These are phyloP conservation scores for Dioszegia crocea DNA, from an alignment of 768 basidiomycete genomes.

Conservation along the genomic window DNA sequence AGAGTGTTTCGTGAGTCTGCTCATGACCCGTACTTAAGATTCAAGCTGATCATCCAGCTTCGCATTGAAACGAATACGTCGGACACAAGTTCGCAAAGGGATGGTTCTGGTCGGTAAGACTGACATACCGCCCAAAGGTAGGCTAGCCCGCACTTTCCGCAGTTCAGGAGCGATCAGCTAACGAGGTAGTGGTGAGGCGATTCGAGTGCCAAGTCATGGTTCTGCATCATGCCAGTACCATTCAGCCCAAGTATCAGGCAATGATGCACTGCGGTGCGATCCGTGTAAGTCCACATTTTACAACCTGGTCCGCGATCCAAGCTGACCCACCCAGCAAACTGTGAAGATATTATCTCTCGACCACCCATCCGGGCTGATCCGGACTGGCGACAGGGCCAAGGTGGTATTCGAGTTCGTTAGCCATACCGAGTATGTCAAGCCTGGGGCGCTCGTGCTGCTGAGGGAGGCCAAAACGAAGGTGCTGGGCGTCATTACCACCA, in stretches of 20 bases:
- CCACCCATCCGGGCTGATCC: constrained; percentile 77
- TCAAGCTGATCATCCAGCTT: constrained; percentile 50
- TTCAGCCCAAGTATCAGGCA: constrained; percentile 88
- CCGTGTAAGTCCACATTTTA: constrained; percentile 50
- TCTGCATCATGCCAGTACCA: constrained; percentile 58
- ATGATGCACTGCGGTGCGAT: constrained; percentile 81
- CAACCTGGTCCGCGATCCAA: not conserved
- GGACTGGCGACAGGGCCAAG: constrained; percentile 90
- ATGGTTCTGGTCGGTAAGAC: constrained; percentile 85
- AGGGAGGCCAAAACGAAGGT: constrained; percentile 94
- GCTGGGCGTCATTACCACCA: constrained; percentile 36
- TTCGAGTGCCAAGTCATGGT: constrained; percentile 95
- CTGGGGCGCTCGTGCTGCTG: constrained; percentile 88
- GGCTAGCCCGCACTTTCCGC: constrained; percentile 12
- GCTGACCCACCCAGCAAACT: constrained; percentile 58
- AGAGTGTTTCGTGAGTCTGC: constrained; percentile 66
- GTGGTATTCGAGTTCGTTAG: constrained; percentile 94
- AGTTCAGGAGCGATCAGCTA: constrained; percentile 6
- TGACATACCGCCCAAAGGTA: constrained; percentile 73
- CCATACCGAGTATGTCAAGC: constrained; percentile 84
- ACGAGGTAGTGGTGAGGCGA: constrained; percentile 61
- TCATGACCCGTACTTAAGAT: not conserved
- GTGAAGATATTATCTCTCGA: constrained; percentile 80
- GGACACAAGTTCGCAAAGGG: constrained; percentile 80
- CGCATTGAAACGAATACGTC: constrained; percentile 81